Evolutionary conservation across 2,329 filamentous ascomycete species (phyloP), one percentile per base, ranked within the genome.

Genomic region (Diaporthe aspalathi): DNA sequence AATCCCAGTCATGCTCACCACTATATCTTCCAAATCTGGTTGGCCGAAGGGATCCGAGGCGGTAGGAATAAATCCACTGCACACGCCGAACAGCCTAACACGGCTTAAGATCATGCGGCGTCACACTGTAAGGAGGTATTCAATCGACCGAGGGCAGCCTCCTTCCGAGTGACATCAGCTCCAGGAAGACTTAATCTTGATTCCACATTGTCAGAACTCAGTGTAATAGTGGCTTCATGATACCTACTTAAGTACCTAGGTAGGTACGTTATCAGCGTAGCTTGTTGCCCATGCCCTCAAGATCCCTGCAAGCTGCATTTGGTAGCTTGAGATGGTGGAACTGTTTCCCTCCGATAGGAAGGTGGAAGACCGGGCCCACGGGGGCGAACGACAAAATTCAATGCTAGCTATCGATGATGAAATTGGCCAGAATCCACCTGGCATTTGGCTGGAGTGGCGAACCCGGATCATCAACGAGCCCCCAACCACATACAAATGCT

Each of bases 291-390:
- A 24, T 24, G 20, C 27, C n/a, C 11, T 17, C n/a, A 17, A n/a
- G 29, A n/a, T 5, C 56, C 53, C 35, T 56, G 53, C 40, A 29
- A 47, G 22, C 20, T 12, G 14, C 4, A 22, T 49, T 3, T 27
- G n/a, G 29, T 65, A 38, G 60, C 14, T 50, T 20, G 6, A 50
- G 45, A 50, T 38, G 49, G 60, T 32, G 60, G 60, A 29, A 45
- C n/a, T 24, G 8, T 20, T 1, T 22, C 20, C 60, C 38, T 32
- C 49, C 3, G n/a, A 65, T 24, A 65, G 43, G 60, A 50, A 65
- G 60, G 60, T 50, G 29, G 8, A 50, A 38, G 14, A 35, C 20
- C 49, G 20, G n/a, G n/a, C n/a, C n/a, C n/a, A n/a, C n/a, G n/a
- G 60, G 60, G 60, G n/a, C 45, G 20, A 49, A 49, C 29, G 57